Base-by-base conservation (phyloP, 2,329 filamentous ascomycete species). In the Microsporum ferrugineum region DNA sequence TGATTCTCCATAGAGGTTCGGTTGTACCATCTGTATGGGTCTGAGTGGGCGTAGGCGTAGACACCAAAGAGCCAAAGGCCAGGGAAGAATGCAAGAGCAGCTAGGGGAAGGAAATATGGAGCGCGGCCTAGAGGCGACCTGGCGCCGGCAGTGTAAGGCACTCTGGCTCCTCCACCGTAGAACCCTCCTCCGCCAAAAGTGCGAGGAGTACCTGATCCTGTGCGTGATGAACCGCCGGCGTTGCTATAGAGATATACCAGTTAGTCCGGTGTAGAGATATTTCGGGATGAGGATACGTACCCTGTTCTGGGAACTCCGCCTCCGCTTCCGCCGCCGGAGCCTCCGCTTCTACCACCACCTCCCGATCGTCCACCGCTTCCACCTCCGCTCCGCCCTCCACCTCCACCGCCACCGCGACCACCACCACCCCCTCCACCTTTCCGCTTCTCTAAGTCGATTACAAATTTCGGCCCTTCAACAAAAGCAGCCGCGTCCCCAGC, bases 11-110 rank as follows among this genome's bases (percentile, higher is more conserved):
- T 74, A 38, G 69, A 73, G 5, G 75, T 73, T 47, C 77, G 70
- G 62, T 79, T 72, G 70, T 77, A 77, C 62, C 76, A 77, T 67
- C 80, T 76, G 39, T 75, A 77, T 4, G 74, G 75, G 65, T 79
- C 71, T 53, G 66, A 66, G 71, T 80, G 84, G 2, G 76, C 71
- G 68, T 86, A 86, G 1, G 77, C 77, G 63, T 82, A 85, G 2
- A 75, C 79, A 47, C 77, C 77, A 66, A 78, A 82, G 0, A 83
- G 73, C 79, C 81, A 85, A 12, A 81, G 61, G 0, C 79, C 81
- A 0, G 79, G 79, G 69, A 83, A 76, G 61, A 81, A 71, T 0
- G 72, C 67, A 62, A 80, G 67, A 6, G 71, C 75, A n/a, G 75
- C 76, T 3, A 75, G 71, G 3, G 74, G 74, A n/a, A 83, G 71